A percentile compares a stretch with the other conserved stretches of the same genome.
Conservation (phyloP, 192 early-diverging fungal genomes). For the Umbelopsis sp. region DNA sequence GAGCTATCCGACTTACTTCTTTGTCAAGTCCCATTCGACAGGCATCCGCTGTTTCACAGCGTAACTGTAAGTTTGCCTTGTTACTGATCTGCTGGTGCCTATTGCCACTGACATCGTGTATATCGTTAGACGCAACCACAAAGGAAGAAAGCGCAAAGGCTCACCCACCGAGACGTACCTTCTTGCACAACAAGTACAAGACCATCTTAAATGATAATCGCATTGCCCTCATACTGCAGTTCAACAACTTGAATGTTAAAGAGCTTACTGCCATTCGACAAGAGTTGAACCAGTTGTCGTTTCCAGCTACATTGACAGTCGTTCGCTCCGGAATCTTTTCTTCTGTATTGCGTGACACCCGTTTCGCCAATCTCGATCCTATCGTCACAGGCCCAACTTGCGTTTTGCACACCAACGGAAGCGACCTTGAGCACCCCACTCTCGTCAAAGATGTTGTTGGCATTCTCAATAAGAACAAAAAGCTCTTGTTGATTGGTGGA, state of each 20-base stretch:
- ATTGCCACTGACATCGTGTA: background rate
- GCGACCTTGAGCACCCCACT: conserved; percentile 42
- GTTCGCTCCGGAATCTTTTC: conserved; percentile 52
- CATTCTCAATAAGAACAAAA: conserved; percentile 54
- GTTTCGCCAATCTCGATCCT: conserved; percentile 51
- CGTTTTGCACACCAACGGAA: conserved; percentile 48
- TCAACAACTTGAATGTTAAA: conserved; percentile 61
- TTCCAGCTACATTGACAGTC: conserved; percentile 44
- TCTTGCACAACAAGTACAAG: conserved; percentile 50
- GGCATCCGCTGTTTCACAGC: background rate
- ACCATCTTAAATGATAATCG: conserved; percentile 50
- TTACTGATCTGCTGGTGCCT: background rate
- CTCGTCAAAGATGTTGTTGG: conserved; percentile 43
- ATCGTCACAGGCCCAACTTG: conserved; percentile 56
- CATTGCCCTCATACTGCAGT: conserved; percentile 56
- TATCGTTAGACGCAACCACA: conserved; percentile 29
- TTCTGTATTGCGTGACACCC: conserved; percentile 46
- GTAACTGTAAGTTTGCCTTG: background rate
- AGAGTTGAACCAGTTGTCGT: conserved; percentile 34
- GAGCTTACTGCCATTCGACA: conserved; percentile 55
- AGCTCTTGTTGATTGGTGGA: conserved; percentile 59
- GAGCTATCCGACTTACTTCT: background rate
- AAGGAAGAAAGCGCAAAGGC: background rate
- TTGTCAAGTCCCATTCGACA: background rate
- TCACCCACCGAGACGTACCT: conserved; percentile 49